Base-by-base conservation (phyloP, 768 basidiomycete genomes). In the Lactarius quietus region DNA sequence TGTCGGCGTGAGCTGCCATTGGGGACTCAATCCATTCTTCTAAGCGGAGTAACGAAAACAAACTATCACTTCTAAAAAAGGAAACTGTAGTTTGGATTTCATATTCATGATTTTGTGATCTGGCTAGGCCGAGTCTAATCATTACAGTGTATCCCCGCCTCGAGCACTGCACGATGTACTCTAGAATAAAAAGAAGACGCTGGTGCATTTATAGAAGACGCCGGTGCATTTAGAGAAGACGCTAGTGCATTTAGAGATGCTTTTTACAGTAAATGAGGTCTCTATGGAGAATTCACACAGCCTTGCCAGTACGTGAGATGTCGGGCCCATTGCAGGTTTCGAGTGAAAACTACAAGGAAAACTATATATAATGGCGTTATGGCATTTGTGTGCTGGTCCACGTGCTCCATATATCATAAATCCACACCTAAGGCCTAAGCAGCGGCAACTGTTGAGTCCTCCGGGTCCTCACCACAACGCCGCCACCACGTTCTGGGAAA, bases 311-410 rank as follows among this genome's bases (percentile, higher is more conserved):
- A 39, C 56, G 26, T 41, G 48, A 51, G 48, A 51, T 51, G 35
- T 66, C 53, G 48, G 33, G 52, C 45, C 48, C 28, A 43, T 26
- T 33, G 62, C 26, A 17, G 48, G 62, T 26, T 31, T 57, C 18
- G 20, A 7, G 51, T 33, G 33, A 61, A 45, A 65, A n/a, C n/a
- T n/a, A n/a, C n/a, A n/a, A n/a, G n/a, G n/a, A n/a, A n/a, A n/a
- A n/a, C n/a, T n/a, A n/a, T n/a, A n/a, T n/a, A n/a, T n/a, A n/a
- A n/a, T n/a, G n/a, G n/a, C 61, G 51, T 57, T 65, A 41, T 17
- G 28, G 10, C 38, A 15, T 62, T 66, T 61, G 35, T 62, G 65
- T 58, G 39, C 26, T 66, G 65, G 62, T 66, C 61, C 65, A 66
- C 61, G 65, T 61, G 48, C 65, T 54, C 62, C 23, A 51, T 51